Evolutionary conservation across 257 asterid species (phyloP), one percentile per base, ranked within the genome.

Genomic region (Solanum paucissectum): DNA sequence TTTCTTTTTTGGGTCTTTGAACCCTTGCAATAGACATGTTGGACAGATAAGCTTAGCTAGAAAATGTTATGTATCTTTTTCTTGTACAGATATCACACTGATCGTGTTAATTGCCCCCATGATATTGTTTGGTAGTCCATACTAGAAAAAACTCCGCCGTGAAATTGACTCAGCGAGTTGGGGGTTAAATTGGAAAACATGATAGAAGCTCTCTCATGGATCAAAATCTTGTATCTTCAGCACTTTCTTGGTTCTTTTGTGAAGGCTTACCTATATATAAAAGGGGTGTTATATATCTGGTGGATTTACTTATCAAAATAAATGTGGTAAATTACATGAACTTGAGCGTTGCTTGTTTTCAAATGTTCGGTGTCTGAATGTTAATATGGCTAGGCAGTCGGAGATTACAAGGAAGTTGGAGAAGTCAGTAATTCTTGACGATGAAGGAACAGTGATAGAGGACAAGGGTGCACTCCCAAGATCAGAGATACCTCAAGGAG

Each of bases 381-480:
- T 92, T 92, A 89, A 84, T 93, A 90, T 94, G 98, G 96, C 95
- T 96, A 94, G 96, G 94, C 96, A 96, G 98, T 94, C 99, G 82
- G 98, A 95, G 93, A 95, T 96, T 87, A 88, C 98, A 68, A 91
- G 99, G 94, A 94, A 91, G 95, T 88, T 96, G 94, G 99, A 95
- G 90, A 91, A 92, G 76, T 91, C 98, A 32, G 44, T 29, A 83
- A 91, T 92, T 91, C 93, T 92, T 87, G 95, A 93, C 87, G 92
- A 91, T 90, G 93, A 92, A 71, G 94, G 91, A 91, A 66, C 86
- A 40, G 90, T 92, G 87, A 83, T 84, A 44, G 93, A 93, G 84
- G 92, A 77, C 90, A 95, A 90, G 88, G 98, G 97, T 74, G 92
- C 91, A 83, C 98, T 96, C 89, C 95, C 98, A 87, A 94, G 98